Evolutionary conservation across 345 rosid species (phyloP), one percentile per base, ranked within the genome.

Genomic region (Brassica napus): DNA sequence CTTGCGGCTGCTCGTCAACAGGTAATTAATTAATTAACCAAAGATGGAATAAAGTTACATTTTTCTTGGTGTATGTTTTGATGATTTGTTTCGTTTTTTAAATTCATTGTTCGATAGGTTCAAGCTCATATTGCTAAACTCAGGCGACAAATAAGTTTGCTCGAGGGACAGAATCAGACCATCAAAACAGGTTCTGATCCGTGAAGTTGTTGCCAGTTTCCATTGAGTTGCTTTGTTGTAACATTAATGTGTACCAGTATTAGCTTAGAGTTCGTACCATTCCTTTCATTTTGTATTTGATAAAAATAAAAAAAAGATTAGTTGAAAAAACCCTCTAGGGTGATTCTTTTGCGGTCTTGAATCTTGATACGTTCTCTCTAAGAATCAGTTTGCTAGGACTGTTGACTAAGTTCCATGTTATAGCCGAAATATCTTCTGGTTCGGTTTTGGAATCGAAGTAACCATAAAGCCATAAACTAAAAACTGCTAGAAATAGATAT

Each of bases 1-100:
- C 92, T 89, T 31, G 86, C 91, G 0, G 90, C 89, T 76, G 97
- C 93, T 62, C 92, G 91, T 74, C 91, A 89, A 75, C 92, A 88
- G 89, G 97, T 88, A 76, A 18, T 2, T 66, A 8, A 35, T 34
- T 37, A 69, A 24, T 42, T 42, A 69, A 24, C 12, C 24, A 47
- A 5, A 65, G 54, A 35, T 70, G 34, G 9, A 14, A 7, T 57
- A 1, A 37, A 26, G 39, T 12, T 32, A 28, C 39, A 3, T 28
- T 71, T 55, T 28, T 74, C 3, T 35, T 0, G 1, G 47, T 68
- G 21, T 61, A 31, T 61, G 84, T 71, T 68, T 31, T 30, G 14
- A 73, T 47, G 52, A 81, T 42, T 23, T 65, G 61, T 32, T 16
- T 62, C 12, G 55, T 8, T 58, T 28, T 23, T 61, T 31, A 14